Percentiles rank a stretch among this genome's conserved stretches.
Conservation (phyloP, 2,329 filamentous ascomycete genomes). For the Verruconis gallopava region DNA sequence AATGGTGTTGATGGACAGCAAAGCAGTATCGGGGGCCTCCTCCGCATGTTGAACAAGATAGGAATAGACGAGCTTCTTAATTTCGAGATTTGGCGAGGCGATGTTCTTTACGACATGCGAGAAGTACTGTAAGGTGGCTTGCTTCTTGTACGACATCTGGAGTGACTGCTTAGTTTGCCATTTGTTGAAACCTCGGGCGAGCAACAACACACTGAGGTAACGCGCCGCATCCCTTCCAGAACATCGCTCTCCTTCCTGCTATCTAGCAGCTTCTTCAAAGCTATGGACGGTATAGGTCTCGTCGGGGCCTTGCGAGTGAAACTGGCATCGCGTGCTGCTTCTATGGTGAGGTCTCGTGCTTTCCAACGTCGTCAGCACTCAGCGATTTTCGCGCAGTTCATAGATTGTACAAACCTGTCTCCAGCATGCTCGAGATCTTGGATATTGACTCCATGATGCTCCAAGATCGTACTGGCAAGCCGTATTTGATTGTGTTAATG, state of each 20-base stretch:
- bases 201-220: slow-evolving; percentile 59
- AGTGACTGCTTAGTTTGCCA: not conserved
- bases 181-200: slow-evolving; percentile 7
- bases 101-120: slow-evolving; percentile 98
- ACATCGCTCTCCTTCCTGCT: slow-evolving; percentile 88
- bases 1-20: slow-evolving; percentile 96
- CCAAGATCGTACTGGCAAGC: no score
- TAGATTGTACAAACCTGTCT: slow-evolving; percentile 60
- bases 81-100: slow-evolving; percentile 81
- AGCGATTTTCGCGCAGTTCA: not conserved
- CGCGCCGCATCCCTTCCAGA: slow-evolving; percentile 76
- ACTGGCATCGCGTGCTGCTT: slow-evolving; percentile 83
- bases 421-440: slow-evolving; percentile 82
- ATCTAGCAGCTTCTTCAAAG: slow-evolving; percentile 90
- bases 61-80: slow-evolving; percentile 97
- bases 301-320: slow-evolving; percentile 40
- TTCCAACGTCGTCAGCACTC: slow-evolving; percentile 12
- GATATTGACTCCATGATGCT: slow-evolving; percentile 90
- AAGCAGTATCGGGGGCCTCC: slow-evolving; percentile 83
- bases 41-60: slow-evolving; percentile 96
- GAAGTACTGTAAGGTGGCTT: slow-evolving; percentile 84
- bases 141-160: slow-evolving; percentile 89
- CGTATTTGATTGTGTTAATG: no score
- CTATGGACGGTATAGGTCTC: slow-evolving; percentile 58
- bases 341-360: slow-evolving; percentile 95